Percentiles rank a stretch among this genome's conserved stretches.
These are phyloP conservation scores for Fonsecaea monophora DNA, from an alignment of 2,329 filamentous ascomycete species.

Conservation along the genomic window DNA sequence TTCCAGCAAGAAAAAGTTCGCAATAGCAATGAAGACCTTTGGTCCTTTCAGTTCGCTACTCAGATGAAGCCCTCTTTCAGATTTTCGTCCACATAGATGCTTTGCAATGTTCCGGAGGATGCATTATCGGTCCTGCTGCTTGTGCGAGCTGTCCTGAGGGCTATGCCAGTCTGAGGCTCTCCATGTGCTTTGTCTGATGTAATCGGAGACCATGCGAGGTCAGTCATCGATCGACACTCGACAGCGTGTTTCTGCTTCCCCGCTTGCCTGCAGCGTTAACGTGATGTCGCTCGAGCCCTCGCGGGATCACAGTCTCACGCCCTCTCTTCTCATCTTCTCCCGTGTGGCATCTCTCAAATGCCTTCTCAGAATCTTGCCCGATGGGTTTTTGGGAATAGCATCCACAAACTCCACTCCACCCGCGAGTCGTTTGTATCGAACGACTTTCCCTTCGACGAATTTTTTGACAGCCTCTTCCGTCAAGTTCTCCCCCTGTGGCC, in stretches of 20 bases:
- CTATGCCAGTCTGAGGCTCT: no score
- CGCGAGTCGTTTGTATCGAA: constrained; percentile 57
- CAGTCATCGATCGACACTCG: background rate
- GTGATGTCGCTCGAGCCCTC: background rate
- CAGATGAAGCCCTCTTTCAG: background rate
- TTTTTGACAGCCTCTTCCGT: constrained; percentile 49
- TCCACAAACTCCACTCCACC: constrained; percentile 58
- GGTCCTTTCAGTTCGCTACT: background rate
- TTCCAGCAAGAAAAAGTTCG: background rate
- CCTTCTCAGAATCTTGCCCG: constrained; percentile 56
- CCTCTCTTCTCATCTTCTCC: constrained; percentile 29
- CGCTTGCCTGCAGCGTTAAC: background rate
- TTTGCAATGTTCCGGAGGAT: background rate
- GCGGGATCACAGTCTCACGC: constrained; percentile 28
- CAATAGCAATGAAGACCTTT: background rate
- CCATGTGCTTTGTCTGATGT: no score
- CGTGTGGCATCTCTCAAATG: constrained; percentile 34
- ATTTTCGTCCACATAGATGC: background rate
- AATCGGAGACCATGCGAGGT: no score
- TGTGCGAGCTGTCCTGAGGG: no score
- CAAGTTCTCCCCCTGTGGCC: constrained; percentile 36
- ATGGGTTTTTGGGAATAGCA: constrained; percentile 57
- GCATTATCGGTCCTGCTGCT: no score
- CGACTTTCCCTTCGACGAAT: constrained; percentile 45
- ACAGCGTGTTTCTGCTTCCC: background rate